Evolutionary conservation across 805 yeast species (phyloP).

Genomic region (Cyberlindnera subsufficiens): DNA sequence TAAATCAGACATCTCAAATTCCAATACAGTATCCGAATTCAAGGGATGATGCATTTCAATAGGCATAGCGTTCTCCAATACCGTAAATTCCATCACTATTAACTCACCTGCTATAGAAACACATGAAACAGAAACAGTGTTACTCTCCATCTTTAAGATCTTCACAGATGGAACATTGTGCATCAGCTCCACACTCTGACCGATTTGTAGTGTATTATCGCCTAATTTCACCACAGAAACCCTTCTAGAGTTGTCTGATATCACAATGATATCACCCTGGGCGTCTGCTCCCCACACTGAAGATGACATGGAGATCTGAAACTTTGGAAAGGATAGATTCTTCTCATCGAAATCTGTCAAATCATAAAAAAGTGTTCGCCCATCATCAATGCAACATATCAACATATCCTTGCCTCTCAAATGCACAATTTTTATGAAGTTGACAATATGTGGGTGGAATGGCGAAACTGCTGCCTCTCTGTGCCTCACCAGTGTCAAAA

Average conservation of each 20-base stretch:
- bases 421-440: slow-evolving; percentile 35
- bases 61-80: neutral
- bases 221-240: slow-evolving; percentile 35
- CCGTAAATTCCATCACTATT: slow-evolving; percentile 11
- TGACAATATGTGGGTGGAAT: slow-evolving; percentile 49
- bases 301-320: slow-evolving; percentile 28
- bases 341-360: slow-evolving; percentile 21
- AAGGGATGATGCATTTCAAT: neutral
- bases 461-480: slow-evolving; percentile 44
- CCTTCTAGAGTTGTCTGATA: slow-evolving; percentile 49
- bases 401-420: slow-evolving; percentile 38
- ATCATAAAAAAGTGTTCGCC: slow-evolving; percentile 37
- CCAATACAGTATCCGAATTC: neutral
- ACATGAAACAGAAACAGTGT: slow-evolving; percentile 29
- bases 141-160: slow-evolving; percentile 25
- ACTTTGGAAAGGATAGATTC: slow-evolving; percentile 22
- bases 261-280: slow-evolving; percentile 33
- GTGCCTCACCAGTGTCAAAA: slow-evolving; percentile 25
- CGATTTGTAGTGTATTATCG: slow-evolving; percentile 16
- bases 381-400: slow-evolving; percentile 50
- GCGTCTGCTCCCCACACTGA: slow-evolving; percentile 65
- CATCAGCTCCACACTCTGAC: slow-evolving; percentile 35
- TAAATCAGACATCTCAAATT: neutral
- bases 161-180: slow-evolving; percentile 55
- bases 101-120: slow-evolving; percentile 40